These are phyloP conservation scores for Cyberlindnera veronae DNA, from an alignment of 805 yeast genomes.

Conservation along the genomic window DNA sequence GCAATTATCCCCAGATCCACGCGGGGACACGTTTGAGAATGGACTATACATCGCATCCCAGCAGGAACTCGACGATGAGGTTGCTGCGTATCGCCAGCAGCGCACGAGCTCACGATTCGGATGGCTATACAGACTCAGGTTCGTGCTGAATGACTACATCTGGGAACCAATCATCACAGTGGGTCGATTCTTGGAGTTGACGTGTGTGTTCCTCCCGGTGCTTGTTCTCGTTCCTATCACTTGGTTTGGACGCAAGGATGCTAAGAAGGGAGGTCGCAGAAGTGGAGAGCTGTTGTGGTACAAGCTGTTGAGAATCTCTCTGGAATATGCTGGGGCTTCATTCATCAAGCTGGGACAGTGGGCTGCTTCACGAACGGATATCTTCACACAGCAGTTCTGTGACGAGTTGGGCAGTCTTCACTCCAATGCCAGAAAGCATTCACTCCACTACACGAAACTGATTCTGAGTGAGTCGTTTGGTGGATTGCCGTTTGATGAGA, in stretches of 20 bases:
- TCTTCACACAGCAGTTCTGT: slow-evolving; percentile 78
- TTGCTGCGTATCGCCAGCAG: slow-evolving; percentile 31
- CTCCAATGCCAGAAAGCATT: slow-evolving; percentile 77
- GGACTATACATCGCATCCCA: slow-evolving; percentile 62
- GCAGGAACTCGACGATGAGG: slow-evolving; percentile 44
- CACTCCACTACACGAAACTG: slow-evolving; percentile 53
- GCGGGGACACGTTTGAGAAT: slow-evolving; percentile 65
- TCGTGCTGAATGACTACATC: slow-evolving; percentile 47
- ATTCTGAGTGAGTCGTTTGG: slow-evolving; percentile 58
- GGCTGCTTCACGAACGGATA: slow-evolving; percentile 97
- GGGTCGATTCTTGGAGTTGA: slow-evolving; percentile 65
- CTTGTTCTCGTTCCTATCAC: slow-evolving; percentile 59
- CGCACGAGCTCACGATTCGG: slow-evolving; percentile 24
- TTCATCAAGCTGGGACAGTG: slow-evolving; percentile 93
- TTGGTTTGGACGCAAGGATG: slow-evolving; percentile 26
- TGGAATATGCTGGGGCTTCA: slow-evolving; percentile 90
- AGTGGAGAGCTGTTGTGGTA: slow-evolving; percentile 75
- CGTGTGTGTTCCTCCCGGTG: slow-evolving; percentile 67
- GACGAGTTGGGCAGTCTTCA: slow-evolving; percentile 73
- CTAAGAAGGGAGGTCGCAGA: slow-evolving; percentile 36
- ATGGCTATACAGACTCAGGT: slow-evolving; percentile 38
- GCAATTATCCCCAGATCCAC: slow-evolving; percentile 35
- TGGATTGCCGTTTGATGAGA: slow-evolving; percentile 53
- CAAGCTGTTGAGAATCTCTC: slow-evolving; percentile 52
- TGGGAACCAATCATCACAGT: slow-evolving; percentile 69